phyloP scores from a whole-genome alignment of 441 rosid genomes.

The Erysimum pusillum region DNA sequence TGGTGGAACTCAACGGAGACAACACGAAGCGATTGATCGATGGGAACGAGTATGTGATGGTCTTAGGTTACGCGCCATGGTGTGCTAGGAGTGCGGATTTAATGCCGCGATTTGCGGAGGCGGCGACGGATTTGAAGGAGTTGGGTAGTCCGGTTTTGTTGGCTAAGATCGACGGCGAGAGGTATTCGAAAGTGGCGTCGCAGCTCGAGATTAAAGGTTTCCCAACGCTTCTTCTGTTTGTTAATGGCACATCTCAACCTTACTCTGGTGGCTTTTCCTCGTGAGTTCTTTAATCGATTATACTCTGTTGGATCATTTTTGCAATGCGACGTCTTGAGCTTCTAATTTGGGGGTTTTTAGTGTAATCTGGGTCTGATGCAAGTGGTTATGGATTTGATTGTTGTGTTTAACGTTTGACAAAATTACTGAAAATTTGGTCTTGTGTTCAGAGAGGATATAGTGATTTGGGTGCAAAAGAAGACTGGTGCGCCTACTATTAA shows the following conservation, averaged over 20 bases:
- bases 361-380: slow-evolving; percentile 2
- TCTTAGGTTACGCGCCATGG: slow-evolving; percentile 94
- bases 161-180: slow-evolving; percentile 92
- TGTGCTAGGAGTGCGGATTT: slow-evolving; percentile 90
- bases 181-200: slow-evolving; percentile 78
- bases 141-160: slow-evolving; percentile 63
- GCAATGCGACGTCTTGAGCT: slow-evolving; percentile 12
- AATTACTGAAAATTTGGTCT: slow-evolving; percentile 23
- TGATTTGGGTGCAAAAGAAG: slow-evolving; percentile 88
- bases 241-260: slow-evolving; percentile 71
- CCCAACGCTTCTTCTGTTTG: slow-evolving; percentile 81
- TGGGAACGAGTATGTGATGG: slow-evolving; percentile 68
- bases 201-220: slow-evolving; percentile 72
- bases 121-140: slow-evolving; percentile 79
- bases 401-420: background rate
- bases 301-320: background rate
- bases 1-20: slow-evolving; percentile 75
- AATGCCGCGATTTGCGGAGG: slow-evolving; percentile 93
- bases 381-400: background rate
- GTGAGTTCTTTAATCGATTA: slow-evolving; percentile 47
- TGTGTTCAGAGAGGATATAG: slow-evolving; percentile 71
- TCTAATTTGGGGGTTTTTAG: background rate
- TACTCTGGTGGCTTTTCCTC: slow-evolving; percentile 87
- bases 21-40: slow-evolving; percentile 58
- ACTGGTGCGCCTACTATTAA: slow-evolving; percentile 72